Percentiles rank a stretch among this genome's conserved stretches.
Evolutionary conservation across 2,329 filamentous ascomycete species (phyloP).

Genomic region (Talaromyces rugulosus): DNA sequence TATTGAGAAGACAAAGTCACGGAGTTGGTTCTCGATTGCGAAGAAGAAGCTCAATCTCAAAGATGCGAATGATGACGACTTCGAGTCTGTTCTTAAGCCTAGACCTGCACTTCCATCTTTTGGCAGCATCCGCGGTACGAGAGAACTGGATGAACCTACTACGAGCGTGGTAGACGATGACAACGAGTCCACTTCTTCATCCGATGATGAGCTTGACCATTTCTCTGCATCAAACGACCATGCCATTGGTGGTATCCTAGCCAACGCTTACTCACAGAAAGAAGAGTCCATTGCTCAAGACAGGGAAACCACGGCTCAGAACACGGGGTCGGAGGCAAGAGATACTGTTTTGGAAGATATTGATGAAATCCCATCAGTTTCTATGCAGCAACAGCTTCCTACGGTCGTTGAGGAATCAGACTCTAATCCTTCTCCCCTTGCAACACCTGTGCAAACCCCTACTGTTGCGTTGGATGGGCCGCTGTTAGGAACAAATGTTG

Average conservation of each 20-base stretch:
- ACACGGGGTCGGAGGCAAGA: not conserved
- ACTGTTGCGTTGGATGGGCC: not conserved
- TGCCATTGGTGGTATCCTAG: conserved; percentile 47
- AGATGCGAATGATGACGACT: conserved; percentile 43
- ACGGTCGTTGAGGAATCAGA: conserved; percentile 8
- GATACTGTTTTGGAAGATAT: not conserved
- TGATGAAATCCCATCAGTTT: not conserved
- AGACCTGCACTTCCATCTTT: conserved; percentile 58
- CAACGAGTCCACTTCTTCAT: conserved; percentile 29
- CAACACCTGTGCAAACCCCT: not conserved
- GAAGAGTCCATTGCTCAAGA: not conserved
- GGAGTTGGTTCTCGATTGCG: conserved; percentile 34
- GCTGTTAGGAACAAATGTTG: not conserved
- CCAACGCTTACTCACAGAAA: conserved; percentile 26
- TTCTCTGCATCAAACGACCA: conserved; percentile 50
- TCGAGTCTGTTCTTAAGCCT: conserved; percentile 55
- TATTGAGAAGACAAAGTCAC: conserved; percentile 26
- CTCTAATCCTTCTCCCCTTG: not conserved
- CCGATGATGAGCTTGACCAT: conserved; percentile 44
- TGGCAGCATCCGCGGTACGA: conserved; percentile 55
- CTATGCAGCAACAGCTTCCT: conserved; percentile 5
- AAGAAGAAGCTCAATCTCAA: conserved; percentile 27
- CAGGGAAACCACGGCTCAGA: not conserved
- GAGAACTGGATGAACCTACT: conserved; percentile 15
- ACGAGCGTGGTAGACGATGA: conserved; percentile 23